Evolutionary conservation across 163 green algal species (phyloP), one percentile per base, ranked within the genome.

Genomic region (Chlorella variabilis): DNA sequence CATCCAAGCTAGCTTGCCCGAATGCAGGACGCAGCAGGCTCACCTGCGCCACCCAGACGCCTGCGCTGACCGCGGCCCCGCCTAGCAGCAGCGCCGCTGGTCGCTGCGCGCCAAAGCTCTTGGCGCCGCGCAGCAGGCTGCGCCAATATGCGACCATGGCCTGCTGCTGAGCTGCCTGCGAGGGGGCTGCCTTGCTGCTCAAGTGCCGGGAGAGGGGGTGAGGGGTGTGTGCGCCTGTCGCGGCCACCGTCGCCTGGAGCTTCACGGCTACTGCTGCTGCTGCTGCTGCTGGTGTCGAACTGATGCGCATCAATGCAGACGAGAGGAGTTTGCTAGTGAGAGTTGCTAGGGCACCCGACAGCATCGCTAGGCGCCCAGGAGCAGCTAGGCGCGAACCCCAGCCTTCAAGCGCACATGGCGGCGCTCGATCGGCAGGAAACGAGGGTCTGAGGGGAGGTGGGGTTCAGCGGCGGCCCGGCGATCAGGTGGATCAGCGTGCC

Each of bases 1-100:
- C n/a, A n/a, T n/a, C n/a, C n/a, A n/a, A n/a, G n/a, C n/a, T n/a
- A n/a, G n/a, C n/a, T n/a, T n/a, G n/a, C n/a, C n/a, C n/a, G n/a
- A n/a, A n/a, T n/a, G n/a, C n/a, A n/a, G n/a, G n/a, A n/a, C n/a
- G n/a, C 2, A n/a, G 11, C 45, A 49, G 39, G 8, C 80, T 29
- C 71, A 84, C 78, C 80, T 80, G 71, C 3, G 71, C 51, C 20
- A 79, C 39, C 71, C 71, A 85, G 2, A 81, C 80, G 59, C 80
- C 63, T 3, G 80, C 80, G 15, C 31, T 49, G 8, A 85, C 15
- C 5, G 80, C 80, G 25, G 71, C 77, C 71, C 62, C 61, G 31
- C 80, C 63, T 4, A 78, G 29, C 29, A 85, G 39, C 20, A 81
- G 25, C 9, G 71, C 49, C 9, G 63, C 80, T 1, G 80, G 80